Base-by-base conservation (phyloP, 2,329 filamentous ascomycete genomes). In the Orbilia brochopaga region DNA sequence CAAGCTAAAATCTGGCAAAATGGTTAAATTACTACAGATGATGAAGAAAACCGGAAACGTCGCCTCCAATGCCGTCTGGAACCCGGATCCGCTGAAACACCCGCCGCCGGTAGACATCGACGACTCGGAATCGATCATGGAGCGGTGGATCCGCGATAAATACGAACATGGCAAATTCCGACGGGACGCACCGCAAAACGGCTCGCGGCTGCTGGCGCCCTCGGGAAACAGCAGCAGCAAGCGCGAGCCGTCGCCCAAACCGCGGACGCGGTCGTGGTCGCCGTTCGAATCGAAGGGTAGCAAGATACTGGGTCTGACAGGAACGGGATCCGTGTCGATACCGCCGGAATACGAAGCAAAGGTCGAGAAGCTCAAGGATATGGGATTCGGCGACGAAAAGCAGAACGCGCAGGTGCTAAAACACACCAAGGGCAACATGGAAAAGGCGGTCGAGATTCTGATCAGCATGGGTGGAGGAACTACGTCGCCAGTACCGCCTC, bases 11-110 rank as follows among this genome's bases (percentile, higher is more conserved):
- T 17, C n/a, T 13, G 37, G 21, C 44, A 69, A 72, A 66, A 74
- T 77, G 66, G 72, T 64, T 17, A 42, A 75, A 50, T 35, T 69
- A 15, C 40, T 62, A 30, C 77, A 97, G 91, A 93, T 89, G 78
- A 99, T 99, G 94, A 94, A 90, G 81, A 89, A 89, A 78, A 88
- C 91, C 76, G 94, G 94, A 77, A 99, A 99, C 78, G 81, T 84
- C 54, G 84, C 87, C 44, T 95, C 91, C 64, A 99, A 99, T 82
- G 88, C 89, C 79, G 86, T 87, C 67, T 97, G 91, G 81, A 99
- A 99, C 78, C 89, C 94, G 27, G 86, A 89, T 76, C 92, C 90
- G 80, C 86, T 89, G 76, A 90, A 88, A 76, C 88, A 94, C 1
- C 86, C 93, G 2, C 88, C 97, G 15, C 92, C 94, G 0, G 85